Conservation (phyloP, 2,329 filamentous ascomycete genomes). For the Fusarium torreyae region DNA sequence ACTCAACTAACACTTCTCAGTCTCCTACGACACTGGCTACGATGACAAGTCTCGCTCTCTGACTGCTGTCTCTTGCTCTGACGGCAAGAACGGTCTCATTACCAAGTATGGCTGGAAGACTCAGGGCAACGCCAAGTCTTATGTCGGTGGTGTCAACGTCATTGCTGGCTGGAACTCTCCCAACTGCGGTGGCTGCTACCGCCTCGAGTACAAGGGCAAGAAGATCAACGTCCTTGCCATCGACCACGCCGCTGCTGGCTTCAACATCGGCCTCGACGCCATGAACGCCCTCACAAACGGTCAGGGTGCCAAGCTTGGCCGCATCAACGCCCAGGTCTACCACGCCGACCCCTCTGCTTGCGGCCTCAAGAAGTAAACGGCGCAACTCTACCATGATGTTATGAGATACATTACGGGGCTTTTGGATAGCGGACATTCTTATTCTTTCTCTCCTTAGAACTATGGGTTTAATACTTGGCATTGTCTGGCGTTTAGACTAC, state of each 20-base stretch:
- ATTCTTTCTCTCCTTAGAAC: constrained; percentile 45
- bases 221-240: constrained; percentile 70
- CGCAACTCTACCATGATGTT: constrained; percentile 23
- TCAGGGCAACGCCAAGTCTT: constrained; percentile 66
- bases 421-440: constrained; percentile 25
- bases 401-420: constrained; percentile 31
- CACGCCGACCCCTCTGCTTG: constrained; percentile 64
- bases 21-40: constrained; percentile 82
- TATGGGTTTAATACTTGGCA: constrained; percentile 47
- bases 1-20: constrained; percentile 52
- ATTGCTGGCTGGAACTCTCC: constrained; percentile 71
- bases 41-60: constrained; percentile 72
- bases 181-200: constrained; percentile 73
- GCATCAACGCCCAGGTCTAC: constrained; percentile 64
- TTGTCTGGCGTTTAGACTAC: constrained; percentile 47
- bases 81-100: constrained; percentile 77
- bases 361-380: constrained; percentile 52
- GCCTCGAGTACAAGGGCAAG: constrained; percentile 65
- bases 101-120: constrained; percentile 72
- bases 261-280: constrained; percentile 71
- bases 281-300: constrained; percentile 70
- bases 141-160: constrained; percentile 68
- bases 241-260: constrained; percentile 65
- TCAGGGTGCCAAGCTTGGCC: constrained; percentile 65
- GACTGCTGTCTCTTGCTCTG: constrained; percentile 74